Evolutionary conservation across 106 monocot species (phyloP), one percentile per base, ranked within the genome.

Genomic region (Acanthochlamys bracteata): DNA sequence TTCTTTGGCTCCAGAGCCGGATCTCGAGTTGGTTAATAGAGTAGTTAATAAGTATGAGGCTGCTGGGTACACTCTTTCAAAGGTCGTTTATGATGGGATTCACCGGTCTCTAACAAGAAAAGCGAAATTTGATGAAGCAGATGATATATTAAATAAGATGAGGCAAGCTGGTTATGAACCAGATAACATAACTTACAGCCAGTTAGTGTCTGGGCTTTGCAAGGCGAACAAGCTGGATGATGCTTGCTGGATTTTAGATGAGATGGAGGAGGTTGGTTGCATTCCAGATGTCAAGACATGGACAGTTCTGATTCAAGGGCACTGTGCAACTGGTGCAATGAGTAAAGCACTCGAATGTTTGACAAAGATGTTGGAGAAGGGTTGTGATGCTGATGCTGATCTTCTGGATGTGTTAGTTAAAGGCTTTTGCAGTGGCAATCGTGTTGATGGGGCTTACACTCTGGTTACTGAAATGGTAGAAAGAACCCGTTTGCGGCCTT

Each of bases 181-280:
- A 0, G 90, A 91, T 74, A 96, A 91, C 68, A 88, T 91, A 49
- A 91, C 96, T 7, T 90, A 88, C 56, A 96, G 96, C 60, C 96
- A 91, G 66, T 49, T 96, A 69, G 84, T 96, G 11, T 88, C 75
- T 73, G 96, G 96, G 4, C 69, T 96, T 11, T 96, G 96, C 57
- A 90, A 88, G 61, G 75, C 80, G 7, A 79, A 79, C 65, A 75
- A 74, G 39, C 70, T 96, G 19, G 84, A 96, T 10, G 96, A 96
- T 16, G 87, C 96, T 65, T 60, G 82, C 41, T 76, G 71, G 54
- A 69, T 91, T 25, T 71, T 96, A 53, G 90, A 87, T 55, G 76
- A 81, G 56, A 88, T 96, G 87, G 81, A 82, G 53, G 60, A 61
- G 0, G 53, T 9, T 1, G 96, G 72, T 23, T 88, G 90, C 47